These are phyloP conservation scores for Orbilia blumenaviensis DNA, from an alignment of 2,329 filamentous ascomycete species.

Conservation along the genomic window DNA sequence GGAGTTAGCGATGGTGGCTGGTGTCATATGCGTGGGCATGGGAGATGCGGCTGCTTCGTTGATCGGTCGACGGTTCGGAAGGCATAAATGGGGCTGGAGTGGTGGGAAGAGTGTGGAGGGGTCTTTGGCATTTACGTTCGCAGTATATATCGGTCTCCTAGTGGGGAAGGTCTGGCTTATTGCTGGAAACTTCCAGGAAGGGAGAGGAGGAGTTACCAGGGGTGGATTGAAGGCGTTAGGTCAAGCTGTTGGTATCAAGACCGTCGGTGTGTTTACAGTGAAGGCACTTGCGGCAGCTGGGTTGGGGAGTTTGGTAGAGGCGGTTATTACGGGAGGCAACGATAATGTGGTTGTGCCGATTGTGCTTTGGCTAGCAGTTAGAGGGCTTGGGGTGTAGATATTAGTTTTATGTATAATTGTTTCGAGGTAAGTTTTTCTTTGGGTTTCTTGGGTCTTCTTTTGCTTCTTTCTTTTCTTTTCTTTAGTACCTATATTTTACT, in stretches of 20 bases:
- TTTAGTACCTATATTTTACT: no score
- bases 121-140: slow-evolving; percentile 78
- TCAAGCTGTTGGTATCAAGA: slow-evolving; percentile 20
- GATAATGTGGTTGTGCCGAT: slow-evolving; percentile 98
- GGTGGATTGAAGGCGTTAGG: slow-evolving; percentile 41
- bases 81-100: slow-evolving; percentile 93
- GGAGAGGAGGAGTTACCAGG: slow-evolving; percentile 50
- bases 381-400: slow-evolving; percentile 72
- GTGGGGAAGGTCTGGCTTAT: slow-evolving; percentile 77
- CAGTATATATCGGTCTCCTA: slow-evolving; percentile 79
- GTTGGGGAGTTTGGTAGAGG: slow-evolving; percentile 89
- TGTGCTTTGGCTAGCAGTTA: slow-evolving; percentile 89
- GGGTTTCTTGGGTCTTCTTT: background rate
- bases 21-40: slow-evolving; percentile 92
- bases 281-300: slow-evolving; percentile 78
- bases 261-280: slow-evolving; percentile 25
- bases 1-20: slow-evolving; percentile 89
- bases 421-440: background rate
- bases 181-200: slow-evolving; percentile 73
- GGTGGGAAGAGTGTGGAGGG: slow-evolving; percentile 96
- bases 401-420: slow-evolving; percentile 5
- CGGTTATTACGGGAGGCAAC: slow-evolving; percentile 93
- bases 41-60: slow-evolving; percentile 93
- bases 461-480: no score
- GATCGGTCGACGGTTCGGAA: slow-evolving; percentile 85